phyloP scores from a whole-genome alignment of 305 asterid species.

The Fraxinus albicans region DNA sequence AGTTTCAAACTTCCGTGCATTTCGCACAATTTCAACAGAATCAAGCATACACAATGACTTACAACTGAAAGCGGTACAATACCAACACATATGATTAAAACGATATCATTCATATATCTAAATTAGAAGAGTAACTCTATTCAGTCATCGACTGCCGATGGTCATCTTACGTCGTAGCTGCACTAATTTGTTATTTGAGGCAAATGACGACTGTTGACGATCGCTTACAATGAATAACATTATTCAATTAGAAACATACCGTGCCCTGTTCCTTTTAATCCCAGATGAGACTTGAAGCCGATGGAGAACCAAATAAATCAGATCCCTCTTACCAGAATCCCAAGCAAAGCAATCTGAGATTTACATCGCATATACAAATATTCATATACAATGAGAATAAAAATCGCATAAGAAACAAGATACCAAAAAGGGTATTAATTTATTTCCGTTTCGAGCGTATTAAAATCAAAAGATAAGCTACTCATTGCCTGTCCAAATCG shows the following conservation, averaged over 20 bases:
- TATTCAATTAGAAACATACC: conserved; percentile 18
- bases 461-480: conserved; percentile 18
- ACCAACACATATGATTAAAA: not conserved
- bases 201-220: not conserved
- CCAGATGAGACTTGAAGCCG: conserved; percentile 21
- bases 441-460: conserved; percentile 27
- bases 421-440: conserved; percentile 23
- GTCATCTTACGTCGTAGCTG: not conserved
- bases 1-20: not conserved
- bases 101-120: not conserved
- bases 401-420: not conserved
- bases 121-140: not conserved
- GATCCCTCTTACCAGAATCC: conserved; percentile 23
- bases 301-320: conserved; percentile 2
- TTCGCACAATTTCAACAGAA: not conserved
- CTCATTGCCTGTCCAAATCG: conserved; percentile 15
- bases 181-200: not conserved
- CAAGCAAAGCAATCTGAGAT: conserved; percentile 29
- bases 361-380: not conserved
- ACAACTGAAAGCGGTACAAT: not conserved
- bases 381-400: not conserved
- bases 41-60: not conserved
- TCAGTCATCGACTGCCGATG: not conserved
- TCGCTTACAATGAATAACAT: not conserved
- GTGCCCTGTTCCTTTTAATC: conserved; percentile 10